phyloP scores from a whole-genome alignment of 768 basidiomycete genomes.

The Boletus vinaceobasis region DNA sequence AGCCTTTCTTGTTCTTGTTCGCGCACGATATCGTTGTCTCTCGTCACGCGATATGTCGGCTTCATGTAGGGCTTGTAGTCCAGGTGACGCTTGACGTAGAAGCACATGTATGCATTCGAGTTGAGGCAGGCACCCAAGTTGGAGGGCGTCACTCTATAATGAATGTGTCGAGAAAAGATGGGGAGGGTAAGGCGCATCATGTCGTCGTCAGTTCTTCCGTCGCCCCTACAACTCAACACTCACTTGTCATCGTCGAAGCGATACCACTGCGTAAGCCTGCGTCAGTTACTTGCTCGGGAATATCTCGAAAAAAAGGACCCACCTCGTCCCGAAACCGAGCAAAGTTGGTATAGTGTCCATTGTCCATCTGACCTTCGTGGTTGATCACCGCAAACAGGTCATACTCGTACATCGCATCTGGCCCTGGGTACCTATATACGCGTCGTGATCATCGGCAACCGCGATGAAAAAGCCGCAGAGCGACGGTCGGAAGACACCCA shows the following conservation, averaged over 20 bases:
- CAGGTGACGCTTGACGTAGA: conserved; percentile 87
- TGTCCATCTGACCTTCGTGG: conserved; percentile 92
- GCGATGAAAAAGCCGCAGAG: not conserved
- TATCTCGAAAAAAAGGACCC: conserved; percentile 24
- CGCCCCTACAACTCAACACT: conserved; percentile 19
- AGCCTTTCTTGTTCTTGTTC: conserved; percentile 56
- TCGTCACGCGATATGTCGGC: conserved; percentile 62
- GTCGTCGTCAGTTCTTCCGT: not conserved
- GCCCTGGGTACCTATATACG: conserved; percentile 43
- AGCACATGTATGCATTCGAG: conserved; percentile 90
- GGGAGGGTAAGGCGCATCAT: not conserved
- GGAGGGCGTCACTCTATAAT: conserved; percentile 63
- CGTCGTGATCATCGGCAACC: not conserved
- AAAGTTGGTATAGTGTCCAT: conserved; percentile 91
- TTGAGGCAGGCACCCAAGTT: conserved; percentile 62
- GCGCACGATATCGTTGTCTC: conserved; percentile 63
- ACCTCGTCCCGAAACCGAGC: conserved; percentile 84
- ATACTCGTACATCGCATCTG: conserved; percentile 77
- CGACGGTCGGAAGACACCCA: conserved; percentile 8
- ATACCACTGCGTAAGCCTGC: conserved; percentile 63
- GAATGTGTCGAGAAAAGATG: not conserved
- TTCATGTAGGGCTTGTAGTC: conserved; percentile 74
- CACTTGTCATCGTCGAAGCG: conserved; percentile 94
- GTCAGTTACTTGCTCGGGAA: not conserved
- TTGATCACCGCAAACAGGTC: conserved; percentile 92